Percentiles rank a stretch among this genome's conserved stretches.
These are phyloP conservation scores for Thielaviopsis euricoi DNA, from an alignment of 2,329 filamentous ascomycete genomes.

Conservation along the genomic window DNA sequence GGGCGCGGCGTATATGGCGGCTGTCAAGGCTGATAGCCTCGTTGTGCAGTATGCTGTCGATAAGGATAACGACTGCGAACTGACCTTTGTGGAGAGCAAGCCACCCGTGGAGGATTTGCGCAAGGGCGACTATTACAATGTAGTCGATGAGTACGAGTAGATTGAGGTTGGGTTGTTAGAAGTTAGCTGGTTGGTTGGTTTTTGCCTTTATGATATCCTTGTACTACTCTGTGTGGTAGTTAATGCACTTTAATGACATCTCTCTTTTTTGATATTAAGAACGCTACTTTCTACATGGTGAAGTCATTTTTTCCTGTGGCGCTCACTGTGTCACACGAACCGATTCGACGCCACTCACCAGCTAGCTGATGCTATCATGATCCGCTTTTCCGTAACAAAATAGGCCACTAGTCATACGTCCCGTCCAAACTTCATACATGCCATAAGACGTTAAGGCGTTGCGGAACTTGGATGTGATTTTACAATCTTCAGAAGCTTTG, in stretches of 20 bases:
- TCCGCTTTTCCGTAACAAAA: too few species aligned
- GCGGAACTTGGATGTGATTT: too few species aligned
- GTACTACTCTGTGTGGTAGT: neutral
- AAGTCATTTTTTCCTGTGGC: too few species aligned
- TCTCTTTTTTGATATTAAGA: too few species aligned
- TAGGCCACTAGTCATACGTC: too few species aligned
- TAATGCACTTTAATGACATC: neutral
- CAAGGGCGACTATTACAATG: slow-evolving; percentile 10
- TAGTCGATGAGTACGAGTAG: slow-evolving; percentile 3
- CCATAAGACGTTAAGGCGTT: too few species aligned
- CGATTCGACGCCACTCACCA: too few species aligned
- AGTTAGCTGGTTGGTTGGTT: neutral
- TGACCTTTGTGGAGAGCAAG: slow-evolving; percentile 11
- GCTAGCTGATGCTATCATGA: too few species aligned
- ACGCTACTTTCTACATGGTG: too few species aligned
- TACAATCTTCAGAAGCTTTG: too few species aligned
- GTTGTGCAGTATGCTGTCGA: slow-evolving; percentile 11
- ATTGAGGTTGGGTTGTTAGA: neutral
- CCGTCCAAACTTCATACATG: too few species aligned
- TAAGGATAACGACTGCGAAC: slow-evolving; percentile 7
- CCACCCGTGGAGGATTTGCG: slow-evolving; percentile 2
- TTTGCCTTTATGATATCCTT: neutral
- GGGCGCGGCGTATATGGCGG: slow-evolving; percentile 5
- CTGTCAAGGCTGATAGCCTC: slow-evolving; percentile 3
- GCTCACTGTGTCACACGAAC: too few species aligned